These are phyloP conservation scores for Coniella vitis DNA, from an alignment of 2,329 filamentous ascomycete genomes.

Conservation along the genomic window DNA sequence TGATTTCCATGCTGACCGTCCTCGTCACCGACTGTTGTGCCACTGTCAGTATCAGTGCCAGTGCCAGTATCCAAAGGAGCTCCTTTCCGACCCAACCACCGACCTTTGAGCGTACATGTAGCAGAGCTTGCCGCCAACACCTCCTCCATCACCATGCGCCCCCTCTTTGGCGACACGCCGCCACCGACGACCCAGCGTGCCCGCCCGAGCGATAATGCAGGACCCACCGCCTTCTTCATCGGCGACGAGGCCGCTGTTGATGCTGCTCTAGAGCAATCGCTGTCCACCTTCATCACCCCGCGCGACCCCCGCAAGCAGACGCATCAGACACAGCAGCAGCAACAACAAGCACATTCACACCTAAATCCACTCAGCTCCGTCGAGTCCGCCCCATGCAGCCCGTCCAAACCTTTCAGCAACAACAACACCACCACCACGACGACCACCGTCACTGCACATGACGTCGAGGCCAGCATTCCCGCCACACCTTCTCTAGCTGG, in stretches of 20 bases:
- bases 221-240: conserved; percentile 30
- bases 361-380: neutral
- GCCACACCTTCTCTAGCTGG: conserved; percentile 1
- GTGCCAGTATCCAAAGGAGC: neutral
- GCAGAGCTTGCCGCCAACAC: neutral
- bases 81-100: too few species aligned
- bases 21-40: too few species aligned
- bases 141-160: conserved; percentile 31
- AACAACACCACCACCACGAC: too few species aligned
- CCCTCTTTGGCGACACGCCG: conserved; percentile 37
- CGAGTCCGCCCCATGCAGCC: conserved; percentile 7
- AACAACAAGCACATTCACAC: conserved; percentile 12
- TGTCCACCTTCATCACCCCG: conserved; percentile 21
- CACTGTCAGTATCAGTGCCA: too few species aligned
- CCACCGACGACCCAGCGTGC: conserved; percentile 26
- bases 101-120: conserved; percentile 14
- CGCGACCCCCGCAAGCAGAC: conserved; percentile 30
- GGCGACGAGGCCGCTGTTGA: conserved; percentile 44
- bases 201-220: conserved; percentile 30
- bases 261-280: conserved; percentile 28
- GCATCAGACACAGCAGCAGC: conserved; percentile 19
- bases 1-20: neutral
- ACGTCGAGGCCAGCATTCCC: conserved; percentile 10
- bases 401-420: conserved; percentile 1
- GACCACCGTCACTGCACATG: neutral